Conservation (phyloP, 2,329 filamentous ascomycete species). For the Hypoxylon sp. region DNA sequence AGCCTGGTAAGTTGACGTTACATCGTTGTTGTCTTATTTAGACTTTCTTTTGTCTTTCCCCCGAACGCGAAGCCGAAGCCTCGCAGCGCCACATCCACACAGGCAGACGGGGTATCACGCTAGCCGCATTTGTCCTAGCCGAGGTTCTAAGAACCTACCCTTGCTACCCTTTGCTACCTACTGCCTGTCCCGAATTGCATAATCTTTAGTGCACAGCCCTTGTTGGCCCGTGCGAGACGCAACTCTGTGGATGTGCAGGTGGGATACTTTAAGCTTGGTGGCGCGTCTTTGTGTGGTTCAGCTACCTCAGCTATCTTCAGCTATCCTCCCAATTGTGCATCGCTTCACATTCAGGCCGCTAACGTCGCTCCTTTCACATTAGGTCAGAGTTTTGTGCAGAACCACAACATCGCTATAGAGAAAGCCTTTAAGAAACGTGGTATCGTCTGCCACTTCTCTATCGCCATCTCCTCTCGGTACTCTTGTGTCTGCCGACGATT, state of each 20-base stretch:
- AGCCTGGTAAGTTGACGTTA: conserved; percentile 32
- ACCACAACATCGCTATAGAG: conserved; percentile 43
- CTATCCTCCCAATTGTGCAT: conserved; percentile 5
- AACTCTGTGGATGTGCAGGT: background rate
- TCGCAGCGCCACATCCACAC: conserved; percentile 6
- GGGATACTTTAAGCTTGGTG: conserved; percentile 13
- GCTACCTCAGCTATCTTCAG: conserved; percentile 16
- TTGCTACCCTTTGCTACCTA: too few species aligned
- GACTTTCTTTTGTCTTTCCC: conserved; percentile 21
- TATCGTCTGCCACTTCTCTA: conserved; percentile 37
- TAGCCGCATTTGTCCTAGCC: conserved; percentile 8
- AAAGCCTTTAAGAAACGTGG: conserved; percentile 36
- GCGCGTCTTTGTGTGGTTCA: conserved; percentile 28
- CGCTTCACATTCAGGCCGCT: conserved; percentile 46
- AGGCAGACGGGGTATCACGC: background rate
- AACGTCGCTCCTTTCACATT: conserved; percentile 24
- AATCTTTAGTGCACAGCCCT: background rate
- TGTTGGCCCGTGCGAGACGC: conserved; percentile 4
- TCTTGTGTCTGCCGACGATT: conserved; percentile 47
- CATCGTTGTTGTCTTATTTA: conserved; percentile 14
- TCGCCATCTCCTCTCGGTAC: conserved; percentile 28
- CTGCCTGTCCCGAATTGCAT: background rate
- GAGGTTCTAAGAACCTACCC: background rate
- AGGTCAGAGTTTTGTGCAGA: conserved; percentile 41
- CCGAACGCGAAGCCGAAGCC: conserved; percentile 1